Percentiles rank a stretch among this genome's conserved stretches.
Evolutionary conservation across 306 rosid species (phyloP).

Genomic region (Fagus sylvatica): DNA sequence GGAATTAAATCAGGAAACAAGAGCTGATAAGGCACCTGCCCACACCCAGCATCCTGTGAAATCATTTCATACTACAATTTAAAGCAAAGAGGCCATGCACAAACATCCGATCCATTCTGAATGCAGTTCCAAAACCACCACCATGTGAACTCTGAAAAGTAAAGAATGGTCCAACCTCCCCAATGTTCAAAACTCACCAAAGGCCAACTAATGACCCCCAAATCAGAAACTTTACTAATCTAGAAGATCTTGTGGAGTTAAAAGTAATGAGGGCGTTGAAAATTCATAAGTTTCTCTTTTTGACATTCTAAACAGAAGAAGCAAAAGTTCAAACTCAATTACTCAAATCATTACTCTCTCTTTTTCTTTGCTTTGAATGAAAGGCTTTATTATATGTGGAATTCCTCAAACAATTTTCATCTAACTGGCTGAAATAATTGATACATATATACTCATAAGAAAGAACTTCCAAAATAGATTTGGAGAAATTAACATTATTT

Average conservation of each 20-base stretch:
- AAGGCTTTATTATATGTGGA: no score
- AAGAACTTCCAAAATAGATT: slow-evolving; percentile 6
- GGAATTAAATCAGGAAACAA: no score
- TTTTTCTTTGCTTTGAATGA: background rate
- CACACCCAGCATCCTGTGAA: background rate
- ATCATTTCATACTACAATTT: background rate
- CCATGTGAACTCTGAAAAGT: background rate
- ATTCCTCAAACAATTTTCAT: background rate
- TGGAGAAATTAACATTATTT: background rate
- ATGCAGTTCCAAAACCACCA: background rate
- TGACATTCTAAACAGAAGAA: background rate
- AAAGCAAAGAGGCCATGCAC: background rate
- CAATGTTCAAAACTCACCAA: background rate
- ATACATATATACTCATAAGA: background rate
- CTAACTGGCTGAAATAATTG: background rate
- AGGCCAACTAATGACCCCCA: no score
- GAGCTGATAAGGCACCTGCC: no score
- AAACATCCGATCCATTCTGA: background rate
- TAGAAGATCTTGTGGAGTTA: background rate
- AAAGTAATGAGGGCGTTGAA: background rate
- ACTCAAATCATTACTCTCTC: background rate
- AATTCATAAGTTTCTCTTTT: background rate
- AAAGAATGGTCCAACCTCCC: background rate
- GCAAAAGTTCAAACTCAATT: background rate
- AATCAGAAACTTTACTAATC: no score